Evolutionary conservation across 495 filamentous ascomycete species (phyloP), one percentile per base, ranked within the genome.

Genomic region (Trichoderma parareesei): DNA sequence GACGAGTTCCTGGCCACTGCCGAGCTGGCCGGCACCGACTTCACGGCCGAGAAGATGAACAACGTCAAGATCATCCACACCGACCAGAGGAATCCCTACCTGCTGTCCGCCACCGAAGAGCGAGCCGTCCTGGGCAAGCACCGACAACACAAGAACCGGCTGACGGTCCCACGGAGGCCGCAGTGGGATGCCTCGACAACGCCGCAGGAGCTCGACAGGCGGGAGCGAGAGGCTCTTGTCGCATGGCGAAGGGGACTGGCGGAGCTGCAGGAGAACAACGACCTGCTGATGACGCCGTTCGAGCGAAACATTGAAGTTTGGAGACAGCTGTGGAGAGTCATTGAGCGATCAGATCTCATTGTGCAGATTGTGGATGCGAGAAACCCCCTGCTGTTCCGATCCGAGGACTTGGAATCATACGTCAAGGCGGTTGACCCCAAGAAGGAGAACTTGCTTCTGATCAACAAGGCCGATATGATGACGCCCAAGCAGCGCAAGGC

Each of bases 391-490:
- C 82, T 97, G 69, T 99, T 98, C 77, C 85, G 95, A 16, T 96
- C 87, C 11, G 93, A 96, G 71, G 95, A 98, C 78, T 75, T 99
- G 61, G 95, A 97, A 71, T 82, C 76, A 64, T 99, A 99, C 69
- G 94, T 98, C 60, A 92, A 94, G 78, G 91, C 97, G 74, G 89
- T 98, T 38, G 88, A 91, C 71, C 75, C 87, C 1, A 85, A 83
- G 71, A 99, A 99, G 82, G 83, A 90, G 68, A 99, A 99, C 73
- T 71, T 99, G 70, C 76, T 99, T 57, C 78, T 99, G 44, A 91
- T 99, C 64, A 99, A 99, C 79, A 99, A 99, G 83, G 93, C 95
- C 48, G 95, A 99, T 80, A 96, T 99, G 95, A 91, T 99, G 91
- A 94, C 92, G 16, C 74, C 86, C 63, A 85, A 87, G 69, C 95